Percentiles rank a stretch among this genome's conserved stretches.
Conservation (phyloP, 495 filamentous ascomycete species). For the Letharia lupina region DNA sequence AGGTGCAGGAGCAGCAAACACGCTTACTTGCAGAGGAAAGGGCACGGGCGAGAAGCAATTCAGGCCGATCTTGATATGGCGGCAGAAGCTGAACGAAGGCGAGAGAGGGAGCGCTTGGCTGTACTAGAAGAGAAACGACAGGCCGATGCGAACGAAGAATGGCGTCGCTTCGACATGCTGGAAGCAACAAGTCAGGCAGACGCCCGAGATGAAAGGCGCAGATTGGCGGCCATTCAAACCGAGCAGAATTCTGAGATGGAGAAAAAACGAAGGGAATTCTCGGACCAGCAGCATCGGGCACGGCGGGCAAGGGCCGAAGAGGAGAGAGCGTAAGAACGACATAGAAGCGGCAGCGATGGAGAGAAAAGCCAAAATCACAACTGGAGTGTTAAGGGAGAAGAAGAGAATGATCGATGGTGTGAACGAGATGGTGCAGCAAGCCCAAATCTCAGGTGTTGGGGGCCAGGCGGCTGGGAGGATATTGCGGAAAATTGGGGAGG, state of each 20-base stretch:
- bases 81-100: conserved; percentile 12
- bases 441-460: conserved; percentile 6
- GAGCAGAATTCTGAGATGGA: conserved; percentile 4
- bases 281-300: not conserved
- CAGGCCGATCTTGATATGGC: conserved; percentile 10
- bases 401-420: conserved; percentile 10
- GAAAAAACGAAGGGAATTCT: not conserved
- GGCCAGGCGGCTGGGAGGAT: conserved; percentile 11
- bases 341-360: conserved; percentile 3
- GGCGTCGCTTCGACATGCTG: not conserved
- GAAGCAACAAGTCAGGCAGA: not conserved
- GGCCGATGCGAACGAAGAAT: not conserved
- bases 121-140: not conserved
- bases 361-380: not conserved
- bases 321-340: conserved; percentile 3
- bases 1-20: conserved; percentile 4
- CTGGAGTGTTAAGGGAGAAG: conserved; percentile 5
- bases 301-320: not conserved
- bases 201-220: not conserved
- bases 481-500: conserved; percentile 13
- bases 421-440: not conserved
- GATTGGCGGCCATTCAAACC: conserved; percentile 4
- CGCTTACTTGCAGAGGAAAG: conserved; percentile 14
- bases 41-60: conserved; percentile 6
- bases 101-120: conserved; percentile 7